A percentile compares a stretch with the other conserved stretches of the same genome.
These are phyloP conservation scores for Fusarium nygamai DNA, from an alignment of 2,329 filamentous ascomycete genomes.

Conservation along the genomic window DNA sequence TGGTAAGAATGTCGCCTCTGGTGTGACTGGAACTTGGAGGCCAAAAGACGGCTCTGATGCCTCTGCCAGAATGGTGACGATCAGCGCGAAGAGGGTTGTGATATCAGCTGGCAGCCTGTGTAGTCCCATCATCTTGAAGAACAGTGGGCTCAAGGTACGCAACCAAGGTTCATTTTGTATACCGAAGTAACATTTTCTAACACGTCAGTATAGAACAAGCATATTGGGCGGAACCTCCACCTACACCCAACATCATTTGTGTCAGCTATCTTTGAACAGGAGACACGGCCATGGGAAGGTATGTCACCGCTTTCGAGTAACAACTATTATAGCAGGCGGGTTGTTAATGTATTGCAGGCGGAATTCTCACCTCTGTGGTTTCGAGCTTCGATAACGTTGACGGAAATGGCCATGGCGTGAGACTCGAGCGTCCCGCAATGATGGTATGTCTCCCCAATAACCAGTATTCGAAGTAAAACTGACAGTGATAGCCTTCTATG, in stretches of 20 bases:
- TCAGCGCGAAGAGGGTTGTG: neutral
- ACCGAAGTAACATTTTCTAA: too few relatives aligned
- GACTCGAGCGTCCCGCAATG: neutral
- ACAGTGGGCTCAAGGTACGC: neutral
- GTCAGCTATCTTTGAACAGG: neutral
- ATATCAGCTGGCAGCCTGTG: neutral
- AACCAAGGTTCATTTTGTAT: too few relatives aligned
- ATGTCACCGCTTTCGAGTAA: rapidly evolving
- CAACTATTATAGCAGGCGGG: rapidly evolving
- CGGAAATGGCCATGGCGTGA: neutral
- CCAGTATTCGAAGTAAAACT: rapidly evolving
- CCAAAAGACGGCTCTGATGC: neutral
- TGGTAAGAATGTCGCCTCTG: neutral
- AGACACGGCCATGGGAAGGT: slow-evolving; percentile 4
- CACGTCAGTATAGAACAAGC: neutral
- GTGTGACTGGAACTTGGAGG: neutral
- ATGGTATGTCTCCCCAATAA: neutral
- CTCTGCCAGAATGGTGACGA: neutral
- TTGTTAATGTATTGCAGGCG: neutral
- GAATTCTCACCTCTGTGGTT: neutral
- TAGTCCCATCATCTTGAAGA: neutral
- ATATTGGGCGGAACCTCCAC: neutral
- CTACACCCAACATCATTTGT: neutral
- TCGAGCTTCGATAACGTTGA: neutral
- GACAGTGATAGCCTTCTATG: neutral